Conservation (phyloP, 2,329 filamentous ascomycete genomes). For the Drechslerella dactyloides region DNA sequence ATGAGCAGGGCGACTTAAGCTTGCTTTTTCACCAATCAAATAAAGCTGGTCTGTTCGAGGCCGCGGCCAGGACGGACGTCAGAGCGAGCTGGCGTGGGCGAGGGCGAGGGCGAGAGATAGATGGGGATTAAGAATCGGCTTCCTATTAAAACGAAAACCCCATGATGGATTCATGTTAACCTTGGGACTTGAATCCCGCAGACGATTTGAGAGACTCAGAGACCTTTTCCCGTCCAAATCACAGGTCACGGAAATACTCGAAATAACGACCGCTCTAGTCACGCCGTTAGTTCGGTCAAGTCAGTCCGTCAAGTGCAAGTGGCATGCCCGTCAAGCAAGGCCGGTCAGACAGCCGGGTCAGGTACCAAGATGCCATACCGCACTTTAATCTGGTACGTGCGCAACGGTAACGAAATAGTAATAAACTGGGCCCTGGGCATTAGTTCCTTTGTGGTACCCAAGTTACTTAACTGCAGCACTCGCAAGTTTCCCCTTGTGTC, state of each 20-base stretch:
- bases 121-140: neutral
- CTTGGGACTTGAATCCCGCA: neutral
- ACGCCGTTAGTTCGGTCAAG: too few relatives aligned
- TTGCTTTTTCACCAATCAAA: conserved; percentile 3
- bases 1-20: conserved; percentile 1
- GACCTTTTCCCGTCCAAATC: neutral
- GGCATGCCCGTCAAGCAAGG: neutral
- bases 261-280: neutral
- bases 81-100: neutral
- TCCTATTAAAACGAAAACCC: conserved; percentile 2
- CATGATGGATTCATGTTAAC: conserved; percentile 2
- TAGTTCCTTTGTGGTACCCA: conserved; percentile 45
- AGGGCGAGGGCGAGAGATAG: too few relatives aligned
- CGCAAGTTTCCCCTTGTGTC: conserved; percentile 24
- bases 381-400: conserved; percentile 45
- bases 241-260: neutral
- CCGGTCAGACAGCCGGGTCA: neutral
- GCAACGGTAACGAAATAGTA: conserved; percentile 16
- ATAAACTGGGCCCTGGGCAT: conserved; percentile 26
- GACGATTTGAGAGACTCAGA: neutral
- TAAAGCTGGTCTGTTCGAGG: conserved; percentile 2
- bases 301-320: neutral
- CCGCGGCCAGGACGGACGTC: neutral
- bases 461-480: conserved; percentile 1
- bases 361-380: conserved; percentile 3